These are phyloP conservation scores for Monosporascus ibericus DNA, from an alignment of 2,329 filamentous ascomycete species.

Conservation along the genomic window DNA sequence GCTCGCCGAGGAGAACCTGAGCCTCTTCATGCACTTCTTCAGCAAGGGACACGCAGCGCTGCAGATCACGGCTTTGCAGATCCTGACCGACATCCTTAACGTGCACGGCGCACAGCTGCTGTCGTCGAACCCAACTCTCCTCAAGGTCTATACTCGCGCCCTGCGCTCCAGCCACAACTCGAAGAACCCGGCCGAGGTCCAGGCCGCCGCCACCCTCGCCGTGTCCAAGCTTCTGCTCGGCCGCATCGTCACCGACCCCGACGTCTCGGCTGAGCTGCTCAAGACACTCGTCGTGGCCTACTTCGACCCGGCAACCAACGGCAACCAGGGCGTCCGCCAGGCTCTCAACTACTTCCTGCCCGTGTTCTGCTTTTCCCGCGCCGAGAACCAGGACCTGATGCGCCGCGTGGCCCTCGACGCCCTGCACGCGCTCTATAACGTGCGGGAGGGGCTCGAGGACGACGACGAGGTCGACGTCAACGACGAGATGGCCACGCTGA, in stretches of 20 bases:
- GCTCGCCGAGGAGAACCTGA: constrained; percentile 85
- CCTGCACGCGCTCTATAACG: constrained; percentile 66
- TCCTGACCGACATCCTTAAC: constrained; percentile 87
- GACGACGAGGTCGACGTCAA: constrained; percentile 71
- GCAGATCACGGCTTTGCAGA: constrained; percentile 85
- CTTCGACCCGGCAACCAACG: constrained; percentile 77
- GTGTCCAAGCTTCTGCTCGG: constrained; percentile 83
- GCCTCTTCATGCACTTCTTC: constrained; percentile 93
- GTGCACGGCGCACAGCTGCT: constrained; percentile 79
- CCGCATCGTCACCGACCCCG: constrained; percentile 65
- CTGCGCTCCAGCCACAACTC: constrained; percentile 58
- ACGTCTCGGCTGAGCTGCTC: constrained; percentile 67
- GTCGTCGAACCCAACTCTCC: constrained; percentile 58
- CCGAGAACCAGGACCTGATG: constrained; percentile 81
- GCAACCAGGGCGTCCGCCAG: constrained; percentile 78
- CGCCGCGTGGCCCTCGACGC: constrained; percentile 65
- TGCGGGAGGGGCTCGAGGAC: constrained; percentile 66
- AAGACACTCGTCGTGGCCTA: constrained; percentile 80
- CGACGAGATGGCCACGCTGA: constrained; percentile 73
- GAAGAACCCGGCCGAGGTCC: constrained; percentile 61
- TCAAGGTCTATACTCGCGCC: constrained; percentile 81
- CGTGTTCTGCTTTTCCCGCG: constrained; percentile 82
- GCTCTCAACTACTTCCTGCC: constrained; percentile 90
- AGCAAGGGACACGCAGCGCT: constrained; percentile 84
- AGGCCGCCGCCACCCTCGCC: constrained; percentile 73